Percentiles rank a stretch among this genome's conserved stretches.
phyloP scores from a whole-genome alignment of 257 asterid genomes.

The Solanum verrucosum region DNA sequence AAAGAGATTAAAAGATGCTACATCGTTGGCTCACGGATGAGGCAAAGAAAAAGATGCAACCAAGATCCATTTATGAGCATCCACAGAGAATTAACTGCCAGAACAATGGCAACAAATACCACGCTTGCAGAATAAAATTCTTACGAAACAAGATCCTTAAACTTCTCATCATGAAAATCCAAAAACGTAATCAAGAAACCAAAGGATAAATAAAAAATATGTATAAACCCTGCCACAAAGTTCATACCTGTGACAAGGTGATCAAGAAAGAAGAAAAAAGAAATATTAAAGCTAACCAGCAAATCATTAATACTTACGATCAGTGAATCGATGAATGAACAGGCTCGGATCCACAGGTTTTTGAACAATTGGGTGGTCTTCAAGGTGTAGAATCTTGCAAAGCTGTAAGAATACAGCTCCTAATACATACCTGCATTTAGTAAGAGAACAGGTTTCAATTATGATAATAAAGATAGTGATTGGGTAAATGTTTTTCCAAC shows the following conservation, averaged over 20 bases:
- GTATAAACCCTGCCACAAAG: neutral
- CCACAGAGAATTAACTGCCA: neutral
- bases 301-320: slow-evolving; percentile 33
- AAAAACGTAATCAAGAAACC: neutral
- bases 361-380: slow-evolving; percentile 59
- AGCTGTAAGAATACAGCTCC: slow-evolving; percentile 89
- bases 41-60: neutral
- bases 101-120: neutral
- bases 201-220: neutral
- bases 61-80: neutral
- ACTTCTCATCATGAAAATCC: neutral
- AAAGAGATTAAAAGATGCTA: neutral
- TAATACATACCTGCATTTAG: slow-evolving; percentile 56
- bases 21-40: neutral
- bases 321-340: slow-evolving; percentile 72
- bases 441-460: neutral
- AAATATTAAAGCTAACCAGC: neutral
- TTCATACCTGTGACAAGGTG: neutral
- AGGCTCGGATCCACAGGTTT: slow-evolving; percentile 92
- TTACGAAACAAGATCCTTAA: neutral
- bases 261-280: neutral
- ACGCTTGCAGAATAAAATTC: neutral
- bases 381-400: slow-evolving; percentile 66
- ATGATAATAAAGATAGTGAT: neutral
- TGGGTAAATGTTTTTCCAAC: neutral